A percentile compares a stretch with the other conserved stretches of the same genome.
Conservation (phyloP, 2,329 filamentous ascomycete genomes). For the Diaporthe ampelina region DNA sequence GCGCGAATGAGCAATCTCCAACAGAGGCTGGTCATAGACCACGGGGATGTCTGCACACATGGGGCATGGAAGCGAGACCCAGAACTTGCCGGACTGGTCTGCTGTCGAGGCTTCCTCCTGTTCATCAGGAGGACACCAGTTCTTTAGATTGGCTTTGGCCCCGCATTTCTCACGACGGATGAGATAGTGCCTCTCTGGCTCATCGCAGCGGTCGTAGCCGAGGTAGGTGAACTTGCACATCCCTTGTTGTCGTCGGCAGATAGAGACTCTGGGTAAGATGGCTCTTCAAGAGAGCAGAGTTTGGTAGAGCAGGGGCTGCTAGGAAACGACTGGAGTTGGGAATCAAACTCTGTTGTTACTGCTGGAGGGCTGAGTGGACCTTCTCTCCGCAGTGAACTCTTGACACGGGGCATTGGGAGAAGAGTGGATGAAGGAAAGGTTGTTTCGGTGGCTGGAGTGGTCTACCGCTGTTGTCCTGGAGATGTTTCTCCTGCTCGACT, state of each 20-base stretch:
- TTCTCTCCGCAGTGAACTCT: conserved; percentile 36
- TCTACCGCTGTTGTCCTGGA: background rate
- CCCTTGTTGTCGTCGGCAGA: background rate
- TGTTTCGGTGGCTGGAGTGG: conserved; percentile 30
- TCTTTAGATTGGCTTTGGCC: conserved; percentile 41
- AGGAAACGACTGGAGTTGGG: conserved; percentile 4
- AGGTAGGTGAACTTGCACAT: conserved; percentile 43
- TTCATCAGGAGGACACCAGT: conserved; percentile 41
- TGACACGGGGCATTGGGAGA: conserved; percentile 35
- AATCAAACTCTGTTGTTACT: conserved; percentile 27
- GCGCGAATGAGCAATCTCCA: conserved; percentile 42
- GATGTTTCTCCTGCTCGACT: conserved; percentile 25
- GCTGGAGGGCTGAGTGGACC: conserved; percentile 26
- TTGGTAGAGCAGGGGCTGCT: conserved; percentile 12
- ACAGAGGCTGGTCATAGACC: conserved; percentile 41
- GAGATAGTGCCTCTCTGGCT: conserved; percentile 42
- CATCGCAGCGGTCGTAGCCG: conserved; percentile 40
- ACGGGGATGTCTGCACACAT: conserved; percentile 40
- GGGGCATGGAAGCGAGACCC: conserved; percentile 36
- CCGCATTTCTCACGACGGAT: conserved; percentile 42
- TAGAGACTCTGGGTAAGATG: background rate
- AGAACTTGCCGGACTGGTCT: conserved; percentile 33
- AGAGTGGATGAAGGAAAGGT: conserved; percentile 1
- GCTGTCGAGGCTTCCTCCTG: conserved; percentile 38
- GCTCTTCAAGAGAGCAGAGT: conserved; percentile 24